phyloP scores from a whole-genome alignment of 768 basidiomycete species.

The Leccinum uliginosum region DNA sequence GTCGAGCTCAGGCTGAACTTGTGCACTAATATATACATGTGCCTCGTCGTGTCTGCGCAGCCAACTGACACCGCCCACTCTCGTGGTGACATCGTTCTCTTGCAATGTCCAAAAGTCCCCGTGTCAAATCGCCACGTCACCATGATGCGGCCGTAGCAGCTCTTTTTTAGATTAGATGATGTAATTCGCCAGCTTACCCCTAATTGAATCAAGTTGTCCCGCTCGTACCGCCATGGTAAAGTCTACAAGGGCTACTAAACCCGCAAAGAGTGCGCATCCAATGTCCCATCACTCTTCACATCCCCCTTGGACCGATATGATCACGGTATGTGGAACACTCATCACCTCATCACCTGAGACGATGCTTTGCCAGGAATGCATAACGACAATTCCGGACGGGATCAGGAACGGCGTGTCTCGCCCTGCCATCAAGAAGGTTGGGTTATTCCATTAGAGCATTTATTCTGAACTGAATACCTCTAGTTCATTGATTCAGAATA shows the following conservation, averaged over 20 bases:
- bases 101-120: neutral
- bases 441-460: neutral
- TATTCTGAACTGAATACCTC: neutral
- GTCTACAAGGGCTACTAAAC: conserved; percentile 9
- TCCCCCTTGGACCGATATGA: conserved; percentile 48
- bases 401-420: conserved; percentile 72
- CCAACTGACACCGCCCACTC: neutral
- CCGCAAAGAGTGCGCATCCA: neutral
- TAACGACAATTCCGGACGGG: conserved; percentile 60
- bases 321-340: conserved; percentile 29
- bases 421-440: conserved; percentile 74
- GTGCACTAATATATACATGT: neutral
- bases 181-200: neutral
- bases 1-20: neutral
- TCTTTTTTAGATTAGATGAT: neutral
- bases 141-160: neutral
- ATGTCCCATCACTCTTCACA: conserved; percentile 44
- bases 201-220: neutral
- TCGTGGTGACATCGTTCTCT: neutral
- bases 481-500: conserved; percentile 56
- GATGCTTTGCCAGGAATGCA: conserved; percentile 56
- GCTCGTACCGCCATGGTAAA: neutral
- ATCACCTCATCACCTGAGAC: neutral
- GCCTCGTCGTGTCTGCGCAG: neutral
- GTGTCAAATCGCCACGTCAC: neutral